Conservation (phyloP, 2,329 filamentous ascomycete species). For the Dactylellina cionopaga region DNA sequence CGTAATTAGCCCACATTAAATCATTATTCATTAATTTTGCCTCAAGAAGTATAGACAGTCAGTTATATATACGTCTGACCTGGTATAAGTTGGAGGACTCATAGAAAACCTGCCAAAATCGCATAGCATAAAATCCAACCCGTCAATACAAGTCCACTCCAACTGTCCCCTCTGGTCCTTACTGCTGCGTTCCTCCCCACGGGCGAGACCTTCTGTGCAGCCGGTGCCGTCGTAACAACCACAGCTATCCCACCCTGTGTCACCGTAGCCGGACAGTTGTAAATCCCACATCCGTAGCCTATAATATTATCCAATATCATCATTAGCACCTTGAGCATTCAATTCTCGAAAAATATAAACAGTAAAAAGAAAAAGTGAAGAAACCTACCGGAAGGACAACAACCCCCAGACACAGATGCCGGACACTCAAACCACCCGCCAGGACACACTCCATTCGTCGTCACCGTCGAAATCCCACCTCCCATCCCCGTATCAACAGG, state of each 20-base stretch:
- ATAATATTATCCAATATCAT: neutral
- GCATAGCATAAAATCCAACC: neutral
- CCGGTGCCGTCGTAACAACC: slow-evolving; percentile 21
- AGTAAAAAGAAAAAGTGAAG: neutral
- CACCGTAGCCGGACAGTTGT: slow-evolving; percentile 32
- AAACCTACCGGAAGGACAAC: slow-evolving; percentile 47
- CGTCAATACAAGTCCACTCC: neutral
- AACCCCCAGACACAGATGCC: slow-evolving; percentile 22
- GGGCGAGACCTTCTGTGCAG: slow-evolving; percentile 38
- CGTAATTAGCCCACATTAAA: neutral
- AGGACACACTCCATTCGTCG: slow-evolving; percentile 34
- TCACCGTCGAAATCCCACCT: slow-evolving; percentile 15
- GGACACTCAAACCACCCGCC: slow-evolving; percentile 34
- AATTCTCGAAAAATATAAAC: neutral
- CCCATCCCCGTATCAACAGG: slow-evolving; percentile 11
- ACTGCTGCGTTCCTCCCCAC: slow-evolving; percentile 10
- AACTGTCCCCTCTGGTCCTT: neutral
- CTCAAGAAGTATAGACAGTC: too few species aligned
- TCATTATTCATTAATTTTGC: neutral
- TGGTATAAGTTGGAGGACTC: too few species aligned
- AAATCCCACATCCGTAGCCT: slow-evolving; percentile 43
- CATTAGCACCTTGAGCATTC: neutral
- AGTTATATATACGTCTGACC: too few species aligned
- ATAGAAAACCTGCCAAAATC: neutral
- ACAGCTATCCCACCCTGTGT: slow-evolving; percentile 23